Evolutionary conservation across 1,284 basidiomycete genomes (phyloP).

Genomic region (Bjerkandera adusta): DNA sequence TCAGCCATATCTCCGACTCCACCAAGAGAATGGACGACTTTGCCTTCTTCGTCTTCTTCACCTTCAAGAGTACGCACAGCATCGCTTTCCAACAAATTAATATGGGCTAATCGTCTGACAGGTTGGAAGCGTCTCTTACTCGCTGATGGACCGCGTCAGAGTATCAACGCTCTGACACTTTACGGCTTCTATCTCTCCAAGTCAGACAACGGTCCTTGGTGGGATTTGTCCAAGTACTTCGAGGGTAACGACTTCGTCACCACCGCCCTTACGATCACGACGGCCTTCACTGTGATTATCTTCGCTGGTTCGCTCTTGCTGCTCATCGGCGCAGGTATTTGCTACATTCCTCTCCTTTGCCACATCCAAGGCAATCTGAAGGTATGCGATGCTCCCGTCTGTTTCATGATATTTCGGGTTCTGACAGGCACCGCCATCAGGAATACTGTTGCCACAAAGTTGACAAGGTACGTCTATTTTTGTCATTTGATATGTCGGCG

Average conservation of each 20-base stretch:
- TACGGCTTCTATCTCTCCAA: constrained; percentile 89
- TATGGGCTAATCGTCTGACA: constrained; percentile 29
- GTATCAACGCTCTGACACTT: constrained; percentile 92
- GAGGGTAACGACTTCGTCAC: constrained; percentile 70
- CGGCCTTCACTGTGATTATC: constrained; percentile 87
- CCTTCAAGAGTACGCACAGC: constrained; percentile 84
- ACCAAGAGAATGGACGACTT: constrained; percentile 97
- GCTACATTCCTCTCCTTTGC: constrained; percentile 90
- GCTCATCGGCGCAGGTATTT: constrained; percentile 81
- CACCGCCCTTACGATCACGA: constrained; percentile 81
- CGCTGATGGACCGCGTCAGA: constrained; percentile 96
- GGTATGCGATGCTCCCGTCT: constrained; percentile 37
- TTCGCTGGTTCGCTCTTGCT: constrained; percentile 84
- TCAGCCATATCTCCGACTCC: constrained; percentile 93
- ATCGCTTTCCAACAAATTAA: constrained; percentile 3
- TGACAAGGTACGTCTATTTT: constrained; percentile 69
- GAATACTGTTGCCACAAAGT: constrained; percentile 99
- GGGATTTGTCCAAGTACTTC: constrained; percentile 69
- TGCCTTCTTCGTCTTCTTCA: constrained; percentile 99
- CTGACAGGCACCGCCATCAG: too few species aligned
- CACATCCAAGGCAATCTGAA: constrained; percentile 97
- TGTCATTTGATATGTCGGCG: constrained; percentile 4
- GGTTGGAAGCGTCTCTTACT: constrained; percentile 95
- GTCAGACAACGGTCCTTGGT: constrained; percentile 65
- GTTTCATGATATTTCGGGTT: constrained; percentile 11